Base-by-base conservation (phyloP, 108 stramenopile species). In the Skeletonema potamos region DNA sequence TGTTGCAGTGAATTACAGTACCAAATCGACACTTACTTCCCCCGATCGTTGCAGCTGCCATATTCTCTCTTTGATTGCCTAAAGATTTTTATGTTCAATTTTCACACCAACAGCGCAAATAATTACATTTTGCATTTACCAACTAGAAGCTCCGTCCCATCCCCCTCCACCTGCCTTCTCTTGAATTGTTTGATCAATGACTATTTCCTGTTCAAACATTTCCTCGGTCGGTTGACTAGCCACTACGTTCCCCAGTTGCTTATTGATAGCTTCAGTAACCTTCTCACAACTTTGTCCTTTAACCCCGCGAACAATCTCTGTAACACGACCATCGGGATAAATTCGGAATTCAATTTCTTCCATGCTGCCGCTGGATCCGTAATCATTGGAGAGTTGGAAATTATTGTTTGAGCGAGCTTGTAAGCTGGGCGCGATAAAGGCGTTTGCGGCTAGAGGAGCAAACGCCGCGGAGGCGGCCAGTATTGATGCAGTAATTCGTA, bases 261-360 rank as follows among this genome's bases (percentile, higher is more conserved):
- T 70, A 55, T 95, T 92, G 66, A 95, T 86, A 4, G 69, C 68
- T 44, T 89, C 86, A 15, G 94, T 92, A 17, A 91, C 66, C 58
- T 85, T 76, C 64, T 87, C 75, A 56, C 94, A 95, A 37, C 87
- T 83, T 8, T 63, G 62, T 0, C 94, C 94, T 73, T 88, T 91
- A 27, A 95, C 85, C 8, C 94, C 94, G 30, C 78, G 74, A n/a
- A 95, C 94, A 3, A 68, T 78, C 71, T 95, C 91, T 55, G 91
- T 90, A 8, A 95, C 83, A 22, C 94, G 85, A n/a, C 93, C 93
- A 75, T 88, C 92, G 37, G 89, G 87, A 64, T 83, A 87, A 33
- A 95, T 89, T 58, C 83, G 82, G 70, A 91, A 95, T 79, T 92
- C 88, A 64, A 95, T 85, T 62, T 81, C 82, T 74, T 92, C 90